Evolutionary conservation across 2,329 filamentous ascomycete species (phyloP).

Genomic region (Exophiala lecanii-corni): DNA sequence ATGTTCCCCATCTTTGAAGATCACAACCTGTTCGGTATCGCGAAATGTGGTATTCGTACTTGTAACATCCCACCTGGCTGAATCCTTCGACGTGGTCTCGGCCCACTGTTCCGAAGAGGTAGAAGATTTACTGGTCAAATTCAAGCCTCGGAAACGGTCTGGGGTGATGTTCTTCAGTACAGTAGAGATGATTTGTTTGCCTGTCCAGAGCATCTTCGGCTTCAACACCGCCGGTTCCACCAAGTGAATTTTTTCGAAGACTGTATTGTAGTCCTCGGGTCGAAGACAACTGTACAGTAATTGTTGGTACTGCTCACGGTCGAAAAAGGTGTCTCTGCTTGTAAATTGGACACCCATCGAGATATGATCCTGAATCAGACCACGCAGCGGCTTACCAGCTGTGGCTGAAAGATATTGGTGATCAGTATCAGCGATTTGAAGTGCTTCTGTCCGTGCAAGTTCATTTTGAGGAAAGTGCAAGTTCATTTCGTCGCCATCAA

Average conservation of each 20-base stretch:
- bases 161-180: slow-evolving; percentile 90
- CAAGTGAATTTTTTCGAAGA: slow-evolving; percentile 74
- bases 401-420: slow-evolving; percentile 95
- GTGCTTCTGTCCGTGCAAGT: slow-evolving; percentile 83
- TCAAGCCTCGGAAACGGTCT: slow-evolving; percentile 67
- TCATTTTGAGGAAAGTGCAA: slow-evolving; percentile 99
- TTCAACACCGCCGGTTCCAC: slow-evolving; percentile 77
- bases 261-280: slow-evolving; percentile 84
- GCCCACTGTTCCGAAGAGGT: slow-evolving; percentile 80
- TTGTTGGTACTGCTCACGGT: slow-evolving; percentile 82
- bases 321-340: slow-evolving; percentile 87
- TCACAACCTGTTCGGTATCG: slow-evolving; percentile 70
- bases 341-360: slow-evolving; percentile 90
- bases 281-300: slow-evolving; percentile 86
- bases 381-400: slow-evolving; percentile 85
- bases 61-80: slow-evolving; percentile 33
- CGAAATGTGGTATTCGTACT: slow-evolving; percentile 17
- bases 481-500: slow-evolving; percentile 99
- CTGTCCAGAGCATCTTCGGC: slow-evolving; percentile 80
- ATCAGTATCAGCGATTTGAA: slow-evolving; percentile 91
- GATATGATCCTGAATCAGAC: slow-evolving; percentile 97
- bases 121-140: slow-evolving; percentile 72
- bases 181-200: slow-evolving; percentile 91
- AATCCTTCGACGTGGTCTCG: slow-evolving; percentile 40
- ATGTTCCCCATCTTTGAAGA: slow-evolving; percentile 82